A percentile compares a stretch with the other conserved stretches of the same genome.
phyloP scores from a whole-genome alignment of 164 flowering plant genomes.

The Tetrastigma voinierianum region DNA sequence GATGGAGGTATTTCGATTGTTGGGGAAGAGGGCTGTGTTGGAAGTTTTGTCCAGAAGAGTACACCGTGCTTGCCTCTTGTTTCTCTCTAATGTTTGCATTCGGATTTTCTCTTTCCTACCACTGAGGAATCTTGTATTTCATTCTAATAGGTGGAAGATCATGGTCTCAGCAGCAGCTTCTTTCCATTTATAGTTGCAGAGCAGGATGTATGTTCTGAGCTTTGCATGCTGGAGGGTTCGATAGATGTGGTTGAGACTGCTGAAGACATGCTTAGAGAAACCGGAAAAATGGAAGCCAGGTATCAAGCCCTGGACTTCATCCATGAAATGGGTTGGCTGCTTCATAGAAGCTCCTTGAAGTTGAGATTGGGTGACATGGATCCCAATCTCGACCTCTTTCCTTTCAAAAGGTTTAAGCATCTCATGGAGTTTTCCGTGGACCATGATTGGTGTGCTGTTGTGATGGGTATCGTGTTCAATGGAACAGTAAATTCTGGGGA shows the following conservation, averaged over 20 bases:
- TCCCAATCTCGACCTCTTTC: constrained; percentile 34
- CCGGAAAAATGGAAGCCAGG: constrained; percentile 25
- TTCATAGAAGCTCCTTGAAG: constrained; percentile 50
- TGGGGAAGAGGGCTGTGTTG: no score
- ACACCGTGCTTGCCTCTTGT: background rate
- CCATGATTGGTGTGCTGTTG: constrained; percentile 86
- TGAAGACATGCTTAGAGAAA: constrained; percentile 14
- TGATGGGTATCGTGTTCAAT: constrained; percentile 51
- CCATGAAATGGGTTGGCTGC: constrained; percentile 91
- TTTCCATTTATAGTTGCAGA: constrained; percentile 89
- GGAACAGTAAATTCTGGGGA: constrained; percentile 48
- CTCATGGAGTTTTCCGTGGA: constrained; percentile 80
- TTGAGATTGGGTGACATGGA: constrained; percentile 33
- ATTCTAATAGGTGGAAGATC: constrained; percentile 62
- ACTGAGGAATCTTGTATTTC: constrained; percentile 7
- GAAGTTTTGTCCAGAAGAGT: no score
- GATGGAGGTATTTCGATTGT: no score
- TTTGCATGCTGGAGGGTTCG: constrained; percentile 56
- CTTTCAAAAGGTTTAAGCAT: constrained; percentile 59
- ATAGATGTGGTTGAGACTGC: constrained; percentile 38
- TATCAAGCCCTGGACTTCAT: constrained; percentile 61
- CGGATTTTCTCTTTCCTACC: background rate
- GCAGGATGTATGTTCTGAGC: constrained; percentile 70
- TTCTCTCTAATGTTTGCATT: background rate
- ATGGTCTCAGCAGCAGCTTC: constrained; percentile 66